Conservation (phyloP, 192 early-diverging fungal species). For the Mortierella alpina region DNA sequence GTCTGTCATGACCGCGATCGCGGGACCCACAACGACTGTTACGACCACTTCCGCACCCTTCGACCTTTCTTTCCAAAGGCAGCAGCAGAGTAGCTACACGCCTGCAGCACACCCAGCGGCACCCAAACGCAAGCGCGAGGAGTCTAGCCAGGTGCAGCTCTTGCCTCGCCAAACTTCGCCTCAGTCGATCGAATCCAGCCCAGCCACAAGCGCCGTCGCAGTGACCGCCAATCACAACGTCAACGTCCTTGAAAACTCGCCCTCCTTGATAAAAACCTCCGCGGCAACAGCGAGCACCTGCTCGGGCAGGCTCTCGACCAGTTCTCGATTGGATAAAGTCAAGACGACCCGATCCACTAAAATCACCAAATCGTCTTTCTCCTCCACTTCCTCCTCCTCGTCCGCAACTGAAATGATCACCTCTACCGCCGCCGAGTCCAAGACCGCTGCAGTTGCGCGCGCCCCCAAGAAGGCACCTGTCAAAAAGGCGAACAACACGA, state of each 20-base stretch:
- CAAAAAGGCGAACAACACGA: neutral
- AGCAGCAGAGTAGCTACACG: neutral
- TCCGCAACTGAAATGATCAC: constrained; percentile 9
- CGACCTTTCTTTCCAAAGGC: constrained; percentile 4
- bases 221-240: neutral
- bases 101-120: constrained; percentile 47
- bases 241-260: neutral
- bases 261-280: constrained; percentile 11
- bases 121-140: constrained; percentile 47
- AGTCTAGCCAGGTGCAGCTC: constrained; percentile 6
- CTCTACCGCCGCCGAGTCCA: constrained; percentile 8
- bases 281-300: neutral
- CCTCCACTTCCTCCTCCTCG: constrained; percentile 14
- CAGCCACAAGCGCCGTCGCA: neutral
- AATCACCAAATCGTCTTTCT: constrained; percentile 29
- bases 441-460: neutral
- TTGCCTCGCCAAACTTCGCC: constrained; percentile 23
- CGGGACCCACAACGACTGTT: neutral
- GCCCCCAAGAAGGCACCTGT: constrained; percentile 15
- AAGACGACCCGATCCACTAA: constrained; percentile 40
- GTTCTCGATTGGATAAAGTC: constrained; percentile 51
- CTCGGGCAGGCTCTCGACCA: constrained; percentile 33
- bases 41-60: constrained; percentile 28
- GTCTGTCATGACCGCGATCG: constrained; percentile 9
- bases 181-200: constrained; percentile 2